phyloP scores from a whole-genome alignment of 2,329 filamentous ascomycete genomes.

The Simplicillium aogashimaense region DNA sequence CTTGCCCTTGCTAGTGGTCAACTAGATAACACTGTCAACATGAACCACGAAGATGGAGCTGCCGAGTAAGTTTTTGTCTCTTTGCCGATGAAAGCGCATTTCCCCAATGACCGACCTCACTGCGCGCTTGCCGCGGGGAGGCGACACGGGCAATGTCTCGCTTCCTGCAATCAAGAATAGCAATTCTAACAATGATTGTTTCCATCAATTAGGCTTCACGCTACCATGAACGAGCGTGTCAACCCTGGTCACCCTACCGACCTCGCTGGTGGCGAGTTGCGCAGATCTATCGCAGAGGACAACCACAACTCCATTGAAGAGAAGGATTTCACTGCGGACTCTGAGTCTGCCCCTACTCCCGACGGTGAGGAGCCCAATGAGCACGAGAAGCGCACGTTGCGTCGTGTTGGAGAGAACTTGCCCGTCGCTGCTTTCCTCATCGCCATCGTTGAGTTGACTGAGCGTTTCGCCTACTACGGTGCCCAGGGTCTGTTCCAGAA shows the following conservation, averaged over 20 bases:
- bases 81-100: background rate
- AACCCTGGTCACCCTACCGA: slow-evolving; percentile 9
- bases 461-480: slow-evolving; percentile 51
- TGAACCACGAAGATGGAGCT: slow-evolving; percentile 20
- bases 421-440: slow-evolving; percentile 46
- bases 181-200: background rate
- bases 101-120: no score
- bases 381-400: slow-evolving; percentile 37
- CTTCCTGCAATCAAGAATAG: slow-evolving; percentile 1
- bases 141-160: background rate
- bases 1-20: background rate
- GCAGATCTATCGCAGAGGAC: slow-evolving; percentile 3
- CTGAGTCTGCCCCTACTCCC: slow-evolving; percentile 14
- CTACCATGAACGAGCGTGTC: slow-evolving; percentile 11
- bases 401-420: slow-evolving; percentile 43
- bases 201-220: slow-evolving; percentile 10
- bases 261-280: slow-evolving; percentile 7
- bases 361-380: slow-evolving; percentile 44
- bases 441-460: slow-evolving; percentile 42
- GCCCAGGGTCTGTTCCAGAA: slow-evolving; percentile 45
- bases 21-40: slow-evolving; percentile 17
- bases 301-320: slow-evolving; percentile 5
- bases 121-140: no score
- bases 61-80: slow-evolving; percentile 18
- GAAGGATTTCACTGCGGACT: slow-evolving; percentile 8